Percentiles rank a stretch among this genome's conserved stretches.
Conservation (phyloP, 2,329 filamentous ascomycete genomes). For the Berkeleyomyces basicola region DNA sequence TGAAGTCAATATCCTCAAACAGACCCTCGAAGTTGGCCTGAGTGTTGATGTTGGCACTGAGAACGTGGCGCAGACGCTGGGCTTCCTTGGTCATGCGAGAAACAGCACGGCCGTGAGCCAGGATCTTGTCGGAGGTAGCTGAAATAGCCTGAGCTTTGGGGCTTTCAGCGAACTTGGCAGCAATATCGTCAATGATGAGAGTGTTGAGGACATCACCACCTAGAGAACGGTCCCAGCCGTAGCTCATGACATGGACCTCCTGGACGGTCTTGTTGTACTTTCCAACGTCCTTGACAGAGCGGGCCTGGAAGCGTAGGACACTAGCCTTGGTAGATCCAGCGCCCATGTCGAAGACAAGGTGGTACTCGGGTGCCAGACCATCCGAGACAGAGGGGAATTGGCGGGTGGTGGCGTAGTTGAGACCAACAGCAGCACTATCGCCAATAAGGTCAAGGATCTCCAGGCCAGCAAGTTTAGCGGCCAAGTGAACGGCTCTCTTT, state of each 20-base stretch:
- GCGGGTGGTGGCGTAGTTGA: conserved; percentile 87
- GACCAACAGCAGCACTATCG: conserved; percentile 77
- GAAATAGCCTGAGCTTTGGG: conserved; percentile 48
- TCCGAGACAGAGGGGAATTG: conserved; percentile 75
- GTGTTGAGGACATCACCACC: conserved; percentile 82
- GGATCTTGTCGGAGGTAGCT: conserved; percentile 46
- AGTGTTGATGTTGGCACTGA: conserved; percentile 84
- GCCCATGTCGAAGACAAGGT: conserved; percentile 95
- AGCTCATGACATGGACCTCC: conserved; percentile 77
- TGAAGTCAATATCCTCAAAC: conserved; percentile 84
- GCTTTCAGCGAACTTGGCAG: conserved; percentile 59
- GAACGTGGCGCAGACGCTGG: conserved; percentile 68
- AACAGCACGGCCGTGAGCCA: conserved; percentile 64
- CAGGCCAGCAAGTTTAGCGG: conserved; percentile 74
- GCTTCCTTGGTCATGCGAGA: conserved; percentile 89
- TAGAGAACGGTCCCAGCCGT: conserved; percentile 75
- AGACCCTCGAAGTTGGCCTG: conserved; percentile 70
- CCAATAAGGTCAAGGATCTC: conserved; percentile 73
- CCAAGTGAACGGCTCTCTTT: conserved; percentile 68
- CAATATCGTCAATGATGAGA: conserved; percentile 77
- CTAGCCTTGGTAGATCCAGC: conserved; percentile 87
- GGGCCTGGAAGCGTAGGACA: conserved; percentile 75
- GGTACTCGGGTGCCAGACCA: conserved; percentile 73
- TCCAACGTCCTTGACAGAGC: conserved; percentile 76
- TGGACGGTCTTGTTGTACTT: conserved; percentile 94